phyloP scores from a whole-genome alignment of 2,329 filamentous ascomycete genomes.

The Diaporthe eres region DNA sequence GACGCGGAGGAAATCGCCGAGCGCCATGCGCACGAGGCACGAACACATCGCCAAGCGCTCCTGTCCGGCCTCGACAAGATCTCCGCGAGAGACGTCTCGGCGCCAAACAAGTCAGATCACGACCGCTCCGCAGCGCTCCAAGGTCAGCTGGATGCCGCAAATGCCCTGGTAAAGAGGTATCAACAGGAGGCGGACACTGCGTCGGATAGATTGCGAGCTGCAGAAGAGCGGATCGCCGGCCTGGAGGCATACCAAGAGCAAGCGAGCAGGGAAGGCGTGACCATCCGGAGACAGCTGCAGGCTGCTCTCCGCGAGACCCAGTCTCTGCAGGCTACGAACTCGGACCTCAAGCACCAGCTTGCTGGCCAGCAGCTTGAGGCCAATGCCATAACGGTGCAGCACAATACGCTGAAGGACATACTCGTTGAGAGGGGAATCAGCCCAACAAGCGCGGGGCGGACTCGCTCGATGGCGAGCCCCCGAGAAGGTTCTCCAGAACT shows the following conservation, averaged over 20 bases:
- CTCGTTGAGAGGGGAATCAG: constrained; percentile 90
- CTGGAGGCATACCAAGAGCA: constrained; percentile 98
- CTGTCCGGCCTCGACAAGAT: constrained; percentile 86
- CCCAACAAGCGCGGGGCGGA: constrained; percentile 78
- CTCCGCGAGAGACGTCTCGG: constrained; percentile 65
- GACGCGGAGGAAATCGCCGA: constrained; percentile 92
- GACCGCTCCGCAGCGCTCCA: constrained; percentile 83
- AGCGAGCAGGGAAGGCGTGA: constrained; percentile 91
- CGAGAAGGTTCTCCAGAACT: constrained; percentile 85
- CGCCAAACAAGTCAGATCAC: constrained; percentile 64
- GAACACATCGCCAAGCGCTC: constrained; percentile 86
- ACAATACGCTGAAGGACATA: constrained; percentile 93
- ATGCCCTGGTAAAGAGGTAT: constrained; percentile 86
- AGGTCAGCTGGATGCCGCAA: constrained; percentile 83
- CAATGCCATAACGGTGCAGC: constrained; percentile 93
- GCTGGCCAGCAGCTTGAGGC: constrained; percentile 91
- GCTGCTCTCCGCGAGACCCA: constrained; percentile 86
- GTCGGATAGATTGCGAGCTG: constrained; percentile 89
- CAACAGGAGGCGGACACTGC: constrained; percentile 89
- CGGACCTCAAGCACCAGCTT: constrained; percentile 85
- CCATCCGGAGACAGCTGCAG: constrained; percentile 91
- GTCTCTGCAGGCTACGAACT: constrained; percentile 82
- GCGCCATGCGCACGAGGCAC: constrained; percentile 88
- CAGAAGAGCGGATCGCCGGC: constrained; percentile 96
- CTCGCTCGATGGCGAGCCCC: constrained; percentile 80